Conservation (phyloP, 305 asterid species). For the Plantago lanceolata region DNA sequence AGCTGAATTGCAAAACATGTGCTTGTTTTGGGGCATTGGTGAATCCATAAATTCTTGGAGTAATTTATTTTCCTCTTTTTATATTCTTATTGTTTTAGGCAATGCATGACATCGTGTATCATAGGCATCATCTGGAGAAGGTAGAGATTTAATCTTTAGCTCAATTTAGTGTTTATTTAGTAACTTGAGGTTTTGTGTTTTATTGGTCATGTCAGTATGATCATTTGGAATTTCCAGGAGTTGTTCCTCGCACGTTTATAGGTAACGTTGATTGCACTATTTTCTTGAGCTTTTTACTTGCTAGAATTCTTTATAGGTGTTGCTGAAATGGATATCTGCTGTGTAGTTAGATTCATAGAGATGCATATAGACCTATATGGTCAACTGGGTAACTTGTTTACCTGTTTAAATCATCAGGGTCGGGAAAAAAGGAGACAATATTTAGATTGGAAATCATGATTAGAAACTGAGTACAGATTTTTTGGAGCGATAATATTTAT, state of each 20-base stretch:
- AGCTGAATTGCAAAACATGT: background rate
- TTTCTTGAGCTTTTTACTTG: background rate
- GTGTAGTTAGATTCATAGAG: too few species aligned
- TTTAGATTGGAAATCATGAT: too few species aligned
- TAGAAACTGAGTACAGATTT: too few species aligned
- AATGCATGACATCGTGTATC: conserved; percentile 84
- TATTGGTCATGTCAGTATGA: conserved; percentile 56
- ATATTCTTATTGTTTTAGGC: conserved; percentile 44
- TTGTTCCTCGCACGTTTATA: conserved; percentile 90
- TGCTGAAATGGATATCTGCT: too few species aligned
- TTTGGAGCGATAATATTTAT: too few species aligned
- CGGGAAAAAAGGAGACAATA: too few species aligned
- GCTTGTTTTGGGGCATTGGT: conserved; percentile 5
- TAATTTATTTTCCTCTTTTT: conserved; percentile 4
- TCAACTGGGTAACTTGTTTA: too few species aligned
- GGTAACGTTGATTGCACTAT: conserved; percentile 41
- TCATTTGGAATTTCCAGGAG: conserved; percentile 96
- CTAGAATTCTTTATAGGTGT: too few species aligned
- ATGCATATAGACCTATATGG: too few species aligned
- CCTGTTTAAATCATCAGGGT: too few species aligned
- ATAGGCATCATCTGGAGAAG: conserved; percentile 63
- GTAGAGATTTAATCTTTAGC: conserved; percentile 34
- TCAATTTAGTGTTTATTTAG: conserved; percentile 15
- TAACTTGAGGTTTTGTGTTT: conserved; percentile 10
- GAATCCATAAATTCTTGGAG: background rate